Percentiles rank a stretch among this genome's conserved stretches.
Conservation (phyloP, 2,329 filamentous ascomycete species). For the Ophidiomyces ophidiicola region DNA sequence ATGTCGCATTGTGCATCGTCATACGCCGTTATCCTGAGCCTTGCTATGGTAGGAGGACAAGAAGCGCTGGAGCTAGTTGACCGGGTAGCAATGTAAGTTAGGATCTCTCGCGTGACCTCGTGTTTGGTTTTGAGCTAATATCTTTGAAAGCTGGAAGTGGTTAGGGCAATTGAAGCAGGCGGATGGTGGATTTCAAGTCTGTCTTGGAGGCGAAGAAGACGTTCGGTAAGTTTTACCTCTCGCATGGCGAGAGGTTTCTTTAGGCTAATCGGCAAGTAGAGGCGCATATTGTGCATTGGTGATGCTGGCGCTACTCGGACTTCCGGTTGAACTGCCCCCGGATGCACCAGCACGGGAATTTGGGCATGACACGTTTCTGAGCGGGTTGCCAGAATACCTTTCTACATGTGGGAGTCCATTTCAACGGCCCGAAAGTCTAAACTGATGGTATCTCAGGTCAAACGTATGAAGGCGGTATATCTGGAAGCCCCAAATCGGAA, state of each 20-base stretch:
- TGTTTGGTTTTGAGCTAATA: neutral
- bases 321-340: slow-evolving; percentile 66
- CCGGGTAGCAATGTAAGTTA: slow-evolving; percentile 54
- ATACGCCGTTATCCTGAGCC: slow-evolving; percentile 69
- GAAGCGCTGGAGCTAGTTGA: slow-evolving; percentile 66
- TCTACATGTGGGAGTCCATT: slow-evolving; percentile 52
- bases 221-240: slow-evolving; percentile 50
- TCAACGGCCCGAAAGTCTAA: slow-evolving; percentile 5
- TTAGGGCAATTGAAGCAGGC: slow-evolving; percentile 73
- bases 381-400: slow-evolving; percentile 67
- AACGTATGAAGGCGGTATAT: slow-evolving; percentile 90
- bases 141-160: slow-evolving; percentile 58
- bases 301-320: slow-evolving; percentile 66
- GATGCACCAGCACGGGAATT: slow-evolving; percentile 55
- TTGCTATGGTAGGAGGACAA: slow-evolving; percentile 65
- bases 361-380: slow-evolving; percentile 55
- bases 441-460: slow-evolving; percentile 47
- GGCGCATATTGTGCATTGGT: slow-evolving; percentile 87
- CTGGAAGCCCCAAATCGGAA: slow-evolving; percentile 71
- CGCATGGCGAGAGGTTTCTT: slow-evolving; percentile 1
- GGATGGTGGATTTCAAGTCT: slow-evolving; percentile 82
- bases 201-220: slow-evolving; percentile 78
- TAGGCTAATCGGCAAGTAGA: slow-evolving; percentile 33
- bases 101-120: neutral
- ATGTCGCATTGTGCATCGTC: slow-evolving; percentile 76